A percentile compares a stretch with the other conserved stretches of the same genome.
Evolutionary conservation across 2,329 filamentous ascomycete species (phyloP).

Genomic region (Sclerotinia spermophila): DNA sequence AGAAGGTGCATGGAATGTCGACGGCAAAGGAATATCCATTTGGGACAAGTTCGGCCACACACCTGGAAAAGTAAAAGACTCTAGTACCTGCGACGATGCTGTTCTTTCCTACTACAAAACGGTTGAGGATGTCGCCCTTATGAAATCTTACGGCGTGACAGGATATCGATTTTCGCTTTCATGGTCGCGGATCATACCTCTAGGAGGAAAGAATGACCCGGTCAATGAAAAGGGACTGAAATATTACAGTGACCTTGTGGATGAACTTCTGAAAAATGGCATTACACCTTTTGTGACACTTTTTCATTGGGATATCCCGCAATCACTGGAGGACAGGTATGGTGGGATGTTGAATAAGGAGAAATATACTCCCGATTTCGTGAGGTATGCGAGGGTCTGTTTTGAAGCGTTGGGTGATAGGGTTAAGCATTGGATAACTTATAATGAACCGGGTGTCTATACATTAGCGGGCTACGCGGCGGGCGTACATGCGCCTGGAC

Average conservation of each 20-base stretch:
- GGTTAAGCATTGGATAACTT: constrained; percentile 84
- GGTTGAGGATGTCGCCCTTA: constrained; percentile 67
- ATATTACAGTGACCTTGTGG: constrained; percentile 73
- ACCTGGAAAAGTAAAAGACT: constrained; percentile 76
- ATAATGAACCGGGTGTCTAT: constrained; percentile 85
- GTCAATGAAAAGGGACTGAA: constrained; percentile 73
- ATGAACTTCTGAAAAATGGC: constrained; percentile 69
- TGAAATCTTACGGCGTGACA: constrained; percentile 68
- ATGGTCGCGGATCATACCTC: constrained; percentile 77
- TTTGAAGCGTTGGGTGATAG: constrained; percentile 66
- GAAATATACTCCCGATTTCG: constrained; percentile 78
- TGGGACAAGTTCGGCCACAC: constrained; percentile 82
- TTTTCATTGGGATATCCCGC: constrained; percentile 82
- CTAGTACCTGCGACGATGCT: constrained; percentile 67
- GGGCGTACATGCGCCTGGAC: constrained; percentile 76
- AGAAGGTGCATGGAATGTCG: constrained; percentile 68
- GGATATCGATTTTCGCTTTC: constrained; percentile 81
- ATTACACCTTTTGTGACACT: constrained; percentile 79
- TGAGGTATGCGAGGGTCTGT: constrained; percentile 70
- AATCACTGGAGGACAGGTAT: constrained; percentile 75
- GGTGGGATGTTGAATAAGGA: constrained; percentile 73
- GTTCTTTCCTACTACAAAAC: constrained; percentile 83
- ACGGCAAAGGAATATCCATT: constrained; percentile 75
- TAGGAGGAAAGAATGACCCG: constrained; percentile 75
- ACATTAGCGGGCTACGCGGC: constrained; percentile 74